These are phyloP conservation scores for Pseudozyma thailandica DNA, from an alignment of 1,284 basidiomycete genomes.

Conservation along the genomic window DNA sequence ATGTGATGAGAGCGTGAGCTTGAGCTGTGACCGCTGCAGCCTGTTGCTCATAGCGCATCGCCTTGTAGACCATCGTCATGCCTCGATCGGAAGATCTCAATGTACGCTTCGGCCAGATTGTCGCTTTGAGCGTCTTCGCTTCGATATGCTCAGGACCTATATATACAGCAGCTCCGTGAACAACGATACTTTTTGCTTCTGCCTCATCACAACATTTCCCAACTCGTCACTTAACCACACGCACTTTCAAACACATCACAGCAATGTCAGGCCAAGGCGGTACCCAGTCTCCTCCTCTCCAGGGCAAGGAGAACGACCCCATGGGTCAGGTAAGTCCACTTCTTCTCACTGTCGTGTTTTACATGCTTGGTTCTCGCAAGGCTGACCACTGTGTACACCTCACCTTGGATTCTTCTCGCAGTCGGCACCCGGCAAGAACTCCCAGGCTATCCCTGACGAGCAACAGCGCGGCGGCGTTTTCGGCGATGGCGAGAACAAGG, in stretches of 20 bases:
- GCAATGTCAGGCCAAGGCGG: conserved; percentile 43
- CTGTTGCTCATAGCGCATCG: conserved; percentile 6
- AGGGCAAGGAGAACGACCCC: conserved; percentile 50
- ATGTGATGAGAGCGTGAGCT: not conserved
- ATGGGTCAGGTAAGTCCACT: conserved; percentile 52
- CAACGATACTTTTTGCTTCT: not conserved
- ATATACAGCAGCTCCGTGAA: not conserved
- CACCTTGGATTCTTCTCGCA: conserved; percentile 1
- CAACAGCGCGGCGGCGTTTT: conserved; percentile 46
- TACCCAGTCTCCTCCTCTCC: conserved; percentile 50
- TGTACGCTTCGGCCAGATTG: no score
- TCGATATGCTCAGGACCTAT: not conserved
- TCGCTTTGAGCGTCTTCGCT: not conserved
- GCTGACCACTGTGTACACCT: not conserved
- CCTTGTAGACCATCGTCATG: not conserved
- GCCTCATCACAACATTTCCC: not conserved
- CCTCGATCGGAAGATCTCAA: conserved; percentile 6
- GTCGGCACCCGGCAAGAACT: conserved; percentile 45
- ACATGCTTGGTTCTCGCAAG: no score
- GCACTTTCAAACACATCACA: not conserved
- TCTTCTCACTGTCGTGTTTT: no score
- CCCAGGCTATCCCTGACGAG: conserved; percentile 44
- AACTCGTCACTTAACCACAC: not conserved
- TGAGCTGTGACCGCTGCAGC: not conserved
- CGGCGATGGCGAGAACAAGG: conserved; percentile 36